Evolutionary conservation across 805 yeast genomes (phyloP).

Genomic region (Candida maltosa): DNA sequence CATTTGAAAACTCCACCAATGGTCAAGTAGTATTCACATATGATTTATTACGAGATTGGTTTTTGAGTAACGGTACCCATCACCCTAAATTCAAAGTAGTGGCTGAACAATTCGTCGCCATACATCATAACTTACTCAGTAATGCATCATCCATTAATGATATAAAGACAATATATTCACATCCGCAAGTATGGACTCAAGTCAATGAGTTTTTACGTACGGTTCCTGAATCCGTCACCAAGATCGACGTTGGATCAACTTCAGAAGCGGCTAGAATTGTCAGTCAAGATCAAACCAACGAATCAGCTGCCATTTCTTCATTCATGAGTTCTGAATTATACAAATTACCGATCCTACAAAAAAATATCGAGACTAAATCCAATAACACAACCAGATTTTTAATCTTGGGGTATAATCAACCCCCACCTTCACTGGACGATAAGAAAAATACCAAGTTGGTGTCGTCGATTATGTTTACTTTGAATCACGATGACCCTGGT

Average conservation of each 20-base stretch:
- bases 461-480: conserved; percentile 62
- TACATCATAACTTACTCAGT: conserved; percentile 72
- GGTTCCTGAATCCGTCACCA: conserved; percentile 23
- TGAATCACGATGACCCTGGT: conserved; percentile 66
- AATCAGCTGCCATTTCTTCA: conserved; percentile 72
- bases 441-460: conserved; percentile 19
- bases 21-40: conserved; percentile 89
- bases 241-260: conserved; percentile 73
- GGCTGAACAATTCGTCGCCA: conserved; percentile 79
- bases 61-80: conserved; percentile 18
- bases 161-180: conserved; percentile 70
- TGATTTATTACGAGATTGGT: conserved; percentile 74
- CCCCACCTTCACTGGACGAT: conserved; percentile 3
- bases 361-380: conserved; percentile 65
- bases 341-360: conserved; percentile 49
- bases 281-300: conserved; percentile 27
- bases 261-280: conserved; percentile 79
- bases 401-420: conserved; percentile 45
- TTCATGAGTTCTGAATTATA: conserved; percentile 61
- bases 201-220: conserved; percentile 53
- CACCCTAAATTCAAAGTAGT: conserved; percentile 50
- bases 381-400: conserved; percentile 87
- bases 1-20: conserved; percentile 91
- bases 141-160: conserved; percentile 39
- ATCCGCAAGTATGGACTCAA: conserved; percentile 99